Evolutionary conservation across 768 basidiomycete genomes (phyloP), one percentile per base, ranked within the genome.

Genomic region (Boletus edulis): DNA sequence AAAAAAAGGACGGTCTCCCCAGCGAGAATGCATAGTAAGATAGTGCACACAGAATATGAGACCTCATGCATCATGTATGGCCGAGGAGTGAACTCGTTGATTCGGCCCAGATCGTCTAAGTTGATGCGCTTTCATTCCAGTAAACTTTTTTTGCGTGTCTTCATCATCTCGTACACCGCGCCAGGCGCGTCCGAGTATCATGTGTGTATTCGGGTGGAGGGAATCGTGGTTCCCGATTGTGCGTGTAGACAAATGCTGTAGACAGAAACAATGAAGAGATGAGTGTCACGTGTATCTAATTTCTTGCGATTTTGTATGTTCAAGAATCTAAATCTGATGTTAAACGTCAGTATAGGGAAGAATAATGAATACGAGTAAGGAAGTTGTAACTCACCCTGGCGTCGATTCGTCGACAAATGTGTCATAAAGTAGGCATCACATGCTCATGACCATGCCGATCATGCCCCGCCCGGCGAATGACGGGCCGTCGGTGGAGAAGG

Each of bases 111-210:
- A 37, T 34, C 29, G 17, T 52, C 32, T n/a, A n/a, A 17, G 31
- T 47, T 27, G 32, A 22, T 20, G 61, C 0, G 10, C 8, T 24
- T 41, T n/a, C 22, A 46, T 47, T n/a, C n/a, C 13, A 39, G n/a
- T 47, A 8, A 9, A 38, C 9, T 29, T 50, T 29, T 50, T 38
- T 9, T 46, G 42, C 17, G n/a, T 46, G 42, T 45, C 44, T 38
- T 56, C 45, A 18, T 45, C 45, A 29, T 68, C 57, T 70, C 41
- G 51, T 69, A 68, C 66, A 68, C 20, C 31, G 56, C 58, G 55
- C 54, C 60, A 41, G 22, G 55, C 59, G 57, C 56, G 46, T 60
- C 34, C 4, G 55, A 34, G 35, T 13, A 51, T 34, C 46, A 27
- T 57, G 38, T 37, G 20, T 46, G 46, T 62, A 34, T 45, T 47